Conservation (phyloP, 768 basidiomycete genomes). For the Pulveroboletus sp. region DNA sequence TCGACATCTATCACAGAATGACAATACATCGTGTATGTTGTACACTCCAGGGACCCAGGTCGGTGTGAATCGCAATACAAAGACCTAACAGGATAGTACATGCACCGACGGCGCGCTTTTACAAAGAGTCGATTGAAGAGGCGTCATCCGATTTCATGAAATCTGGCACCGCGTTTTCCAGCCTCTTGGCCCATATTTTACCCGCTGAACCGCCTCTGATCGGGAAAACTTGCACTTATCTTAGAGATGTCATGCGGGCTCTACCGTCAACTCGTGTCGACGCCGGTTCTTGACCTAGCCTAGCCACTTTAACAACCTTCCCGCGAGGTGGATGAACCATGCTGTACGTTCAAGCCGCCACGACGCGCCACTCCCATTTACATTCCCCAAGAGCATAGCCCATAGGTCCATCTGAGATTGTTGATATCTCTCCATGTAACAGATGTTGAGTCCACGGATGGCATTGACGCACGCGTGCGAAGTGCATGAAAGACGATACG, state of each 20-base stretch:
- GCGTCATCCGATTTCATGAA: constrained; percentile 21
- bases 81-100: constrained; percentile 1
- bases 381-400: constrained; percentile 17
- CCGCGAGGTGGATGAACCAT: constrained; percentile 25
- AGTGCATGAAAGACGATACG: constrained; percentile 17
- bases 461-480: constrained; percentile 40
- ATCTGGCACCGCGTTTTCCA: constrained; percentile 18
- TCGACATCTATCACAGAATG: too few relatives aligned
- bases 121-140: constrained; percentile 11
- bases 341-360: constrained; percentile 20
- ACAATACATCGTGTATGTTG: too few relatives aligned
- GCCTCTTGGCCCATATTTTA: constrained; percentile 22
- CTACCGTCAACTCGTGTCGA: constrained; percentile 14
- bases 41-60: not conserved
- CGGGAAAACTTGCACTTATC: constrained; percentile 20
- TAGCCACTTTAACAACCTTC: constrained; percentile 18
- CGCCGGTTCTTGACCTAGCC: constrained; percentile 10
- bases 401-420: constrained; percentile 29
- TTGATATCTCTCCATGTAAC: constrained; percentile 26
- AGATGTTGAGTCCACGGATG: constrained; percentile 22
- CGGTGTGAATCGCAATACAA: constrained; percentile 2
- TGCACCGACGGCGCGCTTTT: not conserved
- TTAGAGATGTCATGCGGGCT: constrained; percentile 22
- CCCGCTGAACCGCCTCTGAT: constrained; percentile 18
- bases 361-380: constrained; percentile 8